Base-by-base conservation (phyloP, 1,284 basidiomycete species). In the Prillingera fragicola region DNA sequence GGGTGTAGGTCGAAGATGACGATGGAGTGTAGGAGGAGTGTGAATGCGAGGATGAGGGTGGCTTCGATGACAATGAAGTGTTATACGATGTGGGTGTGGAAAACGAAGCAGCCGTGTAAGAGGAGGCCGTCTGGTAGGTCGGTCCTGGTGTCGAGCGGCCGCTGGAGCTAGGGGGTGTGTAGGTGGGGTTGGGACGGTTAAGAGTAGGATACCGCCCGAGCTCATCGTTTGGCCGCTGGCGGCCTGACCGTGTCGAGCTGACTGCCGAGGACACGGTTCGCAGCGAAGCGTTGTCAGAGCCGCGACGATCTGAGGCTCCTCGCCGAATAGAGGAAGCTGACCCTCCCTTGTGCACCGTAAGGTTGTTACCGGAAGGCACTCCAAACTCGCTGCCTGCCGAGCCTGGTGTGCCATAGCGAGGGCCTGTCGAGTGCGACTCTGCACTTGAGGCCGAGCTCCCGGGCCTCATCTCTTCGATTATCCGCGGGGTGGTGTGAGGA, bases 141-240 rank as follows among this genome's bases (percentile, higher is more conserved):
- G n/a, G n/a, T n/a, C 17, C 12, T 8, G 9, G 32, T 8, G 9
- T 10, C 9, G 32, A 8, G 9, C 12, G 9, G 8, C 38, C 18
- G 31, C 19, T 28, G 34, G 0, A 41, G 17, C 14, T 27, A 4
- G 13, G n/a, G 2, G 25, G 4, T 26, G 25, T 28, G 34, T 31
- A 9, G 25, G n/a, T 2, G 17, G 14, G 14, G 21, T 34, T 25
- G 23, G 29, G n/a, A 15, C 51, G 39, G 1, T 25, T 48, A 13
- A 56, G 21, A 12, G 48, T 44, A 8, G 63, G 66, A 48, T 69
- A 67, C 8, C 62, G 53, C 1, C 60, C 66, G 14, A 60, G 45
- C 39, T 67, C 57, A 25, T 51, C 45, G 32, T 57, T 59, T 6
- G 54, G 50, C 34, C 48, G 38, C 19, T 57, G 50, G 7, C 43